These are phyloP conservation scores for Yamadazyma sp. DNA, from an alignment of 805 yeast species.

Conservation along the genomic window DNA sequence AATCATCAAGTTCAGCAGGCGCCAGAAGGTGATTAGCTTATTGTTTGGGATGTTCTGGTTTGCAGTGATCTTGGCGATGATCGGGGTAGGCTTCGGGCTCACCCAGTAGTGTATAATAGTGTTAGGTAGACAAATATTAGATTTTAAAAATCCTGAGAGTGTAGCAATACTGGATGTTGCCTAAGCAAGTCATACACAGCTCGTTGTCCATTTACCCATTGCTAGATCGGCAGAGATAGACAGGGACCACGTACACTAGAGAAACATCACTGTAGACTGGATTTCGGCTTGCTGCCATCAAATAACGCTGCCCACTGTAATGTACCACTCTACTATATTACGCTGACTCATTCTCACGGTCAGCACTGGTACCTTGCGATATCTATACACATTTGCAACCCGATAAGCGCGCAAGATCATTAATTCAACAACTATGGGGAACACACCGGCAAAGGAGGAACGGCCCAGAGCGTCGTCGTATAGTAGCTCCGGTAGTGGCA, in stretches of 20 bases:
- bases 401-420: slow-evolving; percentile 3
- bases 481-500: slow-evolving; percentile 14
- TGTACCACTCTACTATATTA: too few species aligned
- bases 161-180: too few species aligned
- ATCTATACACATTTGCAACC: not conserved
- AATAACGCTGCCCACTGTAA: too few species aligned
- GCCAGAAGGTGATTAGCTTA: slow-evolving; percentile 33
- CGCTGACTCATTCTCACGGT: too few species aligned
- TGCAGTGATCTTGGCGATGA: slow-evolving; percentile 34
- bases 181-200: too few species aligned
- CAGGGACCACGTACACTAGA: too few species aligned
- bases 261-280: too few species aligned
- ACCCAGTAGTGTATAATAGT: slow-evolving; percentile 7
- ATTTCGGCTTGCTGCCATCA: too few species aligned
- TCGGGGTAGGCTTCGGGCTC: slow-evolving; percentile 39
- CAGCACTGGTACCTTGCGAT: not conserved
- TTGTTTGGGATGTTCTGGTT: slow-evolving; percentile 36
- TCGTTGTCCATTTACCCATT: too few species aligned
- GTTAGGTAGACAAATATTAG: not conserved
- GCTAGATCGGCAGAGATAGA: too few species aligned
- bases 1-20: slow-evolving; percentile 17
- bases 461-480: slow-evolving; percentile 31
- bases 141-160: not conserved
- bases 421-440: slow-evolving; percentile 33
- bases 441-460: slow-evolving; percentile 43